Evolutionary conservation across 192 early-diverging fungal genomes (phyloP).

Genomic region (Lobosporangium transversale): DNA sequence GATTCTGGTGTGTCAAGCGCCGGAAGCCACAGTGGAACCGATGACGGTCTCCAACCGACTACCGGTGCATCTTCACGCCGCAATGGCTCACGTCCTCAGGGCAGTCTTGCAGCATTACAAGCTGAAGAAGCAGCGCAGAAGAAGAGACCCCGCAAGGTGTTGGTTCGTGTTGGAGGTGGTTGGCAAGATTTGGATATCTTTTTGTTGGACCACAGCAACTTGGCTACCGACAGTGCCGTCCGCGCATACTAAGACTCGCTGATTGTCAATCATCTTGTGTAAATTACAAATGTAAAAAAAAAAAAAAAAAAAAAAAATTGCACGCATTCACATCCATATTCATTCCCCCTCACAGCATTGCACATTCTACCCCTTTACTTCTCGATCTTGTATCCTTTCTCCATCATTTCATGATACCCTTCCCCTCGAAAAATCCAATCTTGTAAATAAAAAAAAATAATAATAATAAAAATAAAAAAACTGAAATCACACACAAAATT

Average conservation of each 20-base stretch:
- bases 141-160: conserved; percentile 44
- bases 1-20: conserved; percentile 57
- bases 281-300: background rate
- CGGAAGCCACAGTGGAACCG: conserved; percentile 49
- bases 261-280: background rate
- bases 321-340: background rate
- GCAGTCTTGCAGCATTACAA: conserved; percentile 15
- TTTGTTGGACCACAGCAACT: conserved; percentile 61
- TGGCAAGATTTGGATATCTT: conserved; percentile 74
- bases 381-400: background rate
- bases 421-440: background rate
- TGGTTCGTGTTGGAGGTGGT: conserved; percentile 69
- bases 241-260: conserved; percentile 2
- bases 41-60: conserved; percentile 32
- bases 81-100: too few species aligned
- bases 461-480: too few species aligned
- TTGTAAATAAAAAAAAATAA: too few species aligned
- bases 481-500: too few species aligned
- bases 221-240: conserved; percentile 23
- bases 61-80: conserved; percentile 3
- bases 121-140: conserved; percentile 31
- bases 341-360: conserved; percentile 7
- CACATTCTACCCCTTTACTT: background rate
- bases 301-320: too few species aligned
- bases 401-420: background rate